Evolutionary conservation across 129 eudicot genomes (phyloP).

Genomic region (Glebionis coronaria): DNA sequence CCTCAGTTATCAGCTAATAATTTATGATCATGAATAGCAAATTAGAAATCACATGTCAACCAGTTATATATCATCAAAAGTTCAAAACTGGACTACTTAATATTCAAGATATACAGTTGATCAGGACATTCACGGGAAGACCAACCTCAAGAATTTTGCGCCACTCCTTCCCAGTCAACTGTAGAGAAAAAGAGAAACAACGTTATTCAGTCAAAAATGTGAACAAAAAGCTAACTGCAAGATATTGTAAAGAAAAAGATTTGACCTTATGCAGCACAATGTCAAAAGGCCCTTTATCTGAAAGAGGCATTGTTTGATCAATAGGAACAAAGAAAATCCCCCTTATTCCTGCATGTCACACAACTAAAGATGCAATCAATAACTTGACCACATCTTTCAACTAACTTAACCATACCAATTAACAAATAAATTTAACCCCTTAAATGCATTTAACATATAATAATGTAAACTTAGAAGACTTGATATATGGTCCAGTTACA

Average conservation of each 20-base stretch:
- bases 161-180: conserved; percentile 48
- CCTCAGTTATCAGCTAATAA: neutral
- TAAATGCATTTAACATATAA: too few species aligned
- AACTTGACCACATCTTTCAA: neutral
- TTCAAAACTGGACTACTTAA: too few species aligned
- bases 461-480: too few species aligned
- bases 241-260: conserved; percentile 7
- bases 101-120: neutral
- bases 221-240: too few species aligned
- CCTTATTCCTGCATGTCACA: conserved; percentile 64
- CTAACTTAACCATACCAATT: too few species aligned
- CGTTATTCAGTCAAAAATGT: too few species aligned
- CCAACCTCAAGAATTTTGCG: conserved; percentile 64
- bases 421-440: too few species aligned
- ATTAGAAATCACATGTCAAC: neutral
- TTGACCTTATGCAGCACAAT: conserved; percentile 83
- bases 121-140: conserved; percentile 10
- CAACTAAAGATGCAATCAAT: neutral
- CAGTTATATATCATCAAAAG: neutral
- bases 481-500: too few species aligned
- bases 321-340: conserved; percentile 91
- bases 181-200: too few species aligned
- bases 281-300: conserved; percentile 97
- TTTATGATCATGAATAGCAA: neutral
- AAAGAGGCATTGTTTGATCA: conserved; percentile 76